Evolutionary conservation across 2,329 filamentous ascomycete species (phyloP), one percentile per base, ranked within the genome.

Genomic region (Falciphora oryzae): DNA sequence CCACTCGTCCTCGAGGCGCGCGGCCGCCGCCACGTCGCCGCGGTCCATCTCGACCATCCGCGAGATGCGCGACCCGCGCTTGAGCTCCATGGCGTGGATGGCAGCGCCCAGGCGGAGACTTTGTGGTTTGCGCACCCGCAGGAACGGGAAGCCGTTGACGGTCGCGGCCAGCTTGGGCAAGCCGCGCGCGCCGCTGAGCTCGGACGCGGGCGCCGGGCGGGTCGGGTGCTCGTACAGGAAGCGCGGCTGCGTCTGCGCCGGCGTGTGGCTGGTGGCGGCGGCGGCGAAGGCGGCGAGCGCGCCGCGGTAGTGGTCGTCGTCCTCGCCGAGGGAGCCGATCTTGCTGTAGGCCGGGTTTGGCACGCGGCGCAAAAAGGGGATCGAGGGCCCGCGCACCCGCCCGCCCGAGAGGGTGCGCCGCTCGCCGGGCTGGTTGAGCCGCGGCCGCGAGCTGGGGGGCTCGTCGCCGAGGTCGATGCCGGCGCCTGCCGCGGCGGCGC

Each of bases 71-170:
- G 72, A 72, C 58, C 79, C 74, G n/a, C 81, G 81, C 56, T 75
- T 72, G 4, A 71, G 66, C 25, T 82, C 73, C 69, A 84, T 85
- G 62, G 83, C 77, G 13, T 79, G 77, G 2, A 93, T 70, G 22
- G 88, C 80, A 11, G 82, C 76, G n/a, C 80, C 83, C 27, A 93
- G 74, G n/a, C 75, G 75, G 0, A 73, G 71, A 2, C 88, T 83
- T 73, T 93, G 88, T 5, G 87, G 87, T 73, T 89, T 90, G 67
- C 78, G 81, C 59, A 89, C 75, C 50, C 90, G 85, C 32, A 94
- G 73, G 70, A 93, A 89, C 0, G 89, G 85, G 29, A 87, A 75
- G 31, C 80, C 81, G 57, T 80, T 78, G 2, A 86, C 80, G 4
- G 83, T 81, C 38, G 83, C 77, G 53, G 72, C 73, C 1, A 92